Evolutionary conservation across 164 flowering plant genomes (phyloP), one percentile per base, ranked within the genome.

Genomic region (Nelumbo lutea): DNA sequence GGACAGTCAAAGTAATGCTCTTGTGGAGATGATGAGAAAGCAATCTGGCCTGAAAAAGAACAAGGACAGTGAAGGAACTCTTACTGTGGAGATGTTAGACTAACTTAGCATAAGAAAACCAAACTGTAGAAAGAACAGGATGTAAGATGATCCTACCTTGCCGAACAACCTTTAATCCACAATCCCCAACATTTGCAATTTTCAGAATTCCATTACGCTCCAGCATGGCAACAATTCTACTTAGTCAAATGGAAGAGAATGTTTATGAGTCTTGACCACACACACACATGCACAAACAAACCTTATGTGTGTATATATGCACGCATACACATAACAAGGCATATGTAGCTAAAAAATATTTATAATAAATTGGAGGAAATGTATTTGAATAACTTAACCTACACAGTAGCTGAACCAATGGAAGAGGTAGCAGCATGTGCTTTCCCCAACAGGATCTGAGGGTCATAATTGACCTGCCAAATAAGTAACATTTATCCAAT

Each of bases 1-100:
- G 98, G 98, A 68, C 98, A 94, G 69, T 94, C 98, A 80, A 94
- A 94, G 75, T 86, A 94, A 78, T 94, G 97, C 74, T 94, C 98
- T 82, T 90, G 96, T 5, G 96, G 96, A 75, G 85, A 77, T 38
- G 95, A 84, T 44, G 90, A 78, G 75, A 86, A 90, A 11, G 83
- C 45, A 52, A 87, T 61, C 66, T 78, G 76, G 50, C 97, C 98
- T 93, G 82, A 6, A 77, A 48, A 48, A 72, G 27, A 42, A 73
- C 55, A 27, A 5, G 42, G 42, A 45, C 45, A 59, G 6, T 55
- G 41, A 68, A 27, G 42, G 40, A 27, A 67, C 40, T 6, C 56
- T 27, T 62, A 56, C 14, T 63, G 39, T 57, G n/a, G 38, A 48
- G 38, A 44, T 63, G 55, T n/a, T 44, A 45, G 6, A 14, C 46